These are phyloP conservation scores for Kuraishia floccosa DNA, from an alignment of 805 yeast genomes.

Conservation along the genomic window DNA sequence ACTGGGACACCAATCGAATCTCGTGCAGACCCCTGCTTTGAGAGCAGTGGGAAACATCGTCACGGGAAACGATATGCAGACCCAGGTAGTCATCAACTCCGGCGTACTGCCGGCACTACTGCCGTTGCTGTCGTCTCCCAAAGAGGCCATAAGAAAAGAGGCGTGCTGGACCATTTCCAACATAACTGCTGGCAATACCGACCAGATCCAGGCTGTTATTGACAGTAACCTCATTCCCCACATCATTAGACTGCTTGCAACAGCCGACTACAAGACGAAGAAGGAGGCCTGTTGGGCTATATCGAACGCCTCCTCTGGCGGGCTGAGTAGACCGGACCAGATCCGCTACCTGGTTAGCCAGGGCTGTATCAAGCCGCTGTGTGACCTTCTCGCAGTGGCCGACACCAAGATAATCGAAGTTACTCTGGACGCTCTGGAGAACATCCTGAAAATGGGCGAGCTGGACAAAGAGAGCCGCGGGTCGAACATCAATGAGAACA, in stretches of 20 bases:
- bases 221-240: slow-evolving; percentile 92
- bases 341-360: slow-evolving; percentile 86
- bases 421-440: slow-evolving; percentile 89
- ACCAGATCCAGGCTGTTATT: slow-evolving; percentile 94
- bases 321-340: slow-evolving; percentile 83
- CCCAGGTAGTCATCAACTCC: slow-evolving; percentile 87
- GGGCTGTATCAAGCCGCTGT: slow-evolving; percentile 95
- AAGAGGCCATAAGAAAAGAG: slow-evolving; percentile 91
- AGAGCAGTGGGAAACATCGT: slow-evolving; percentile 97
- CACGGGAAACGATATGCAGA: slow-evolving; percentile 92
- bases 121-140: slow-evolving; percentile 68
- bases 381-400: slow-evolving; percentile 81
- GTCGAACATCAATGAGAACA: slow-evolving; percentile 67
- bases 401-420: slow-evolving; percentile 91
- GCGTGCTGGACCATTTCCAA: slow-evolving; percentile 99
- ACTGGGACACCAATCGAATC: slow-evolving; percentile 69
- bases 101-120: slow-evolving; percentile 84
- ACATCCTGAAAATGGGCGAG: slow-evolving; percentile 91
- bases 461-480: slow-evolving; percentile 73
- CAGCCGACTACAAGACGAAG: slow-evolving; percentile 90
- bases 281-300: slow-evolving; percentile 99
- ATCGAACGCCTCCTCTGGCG: slow-evolving; percentile 96
- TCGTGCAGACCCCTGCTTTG: slow-evolving; percentile 93
- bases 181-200: slow-evolving; percentile 94
- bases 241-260: slow-evolving; percentile 59